A percentile compares a stretch with the other conserved stretches of the same genome.
phyloP scores from a whole-genome alignment of 2,329 filamentous ascomycete species.

The Tolypocladium ovalisporum region DNA sequence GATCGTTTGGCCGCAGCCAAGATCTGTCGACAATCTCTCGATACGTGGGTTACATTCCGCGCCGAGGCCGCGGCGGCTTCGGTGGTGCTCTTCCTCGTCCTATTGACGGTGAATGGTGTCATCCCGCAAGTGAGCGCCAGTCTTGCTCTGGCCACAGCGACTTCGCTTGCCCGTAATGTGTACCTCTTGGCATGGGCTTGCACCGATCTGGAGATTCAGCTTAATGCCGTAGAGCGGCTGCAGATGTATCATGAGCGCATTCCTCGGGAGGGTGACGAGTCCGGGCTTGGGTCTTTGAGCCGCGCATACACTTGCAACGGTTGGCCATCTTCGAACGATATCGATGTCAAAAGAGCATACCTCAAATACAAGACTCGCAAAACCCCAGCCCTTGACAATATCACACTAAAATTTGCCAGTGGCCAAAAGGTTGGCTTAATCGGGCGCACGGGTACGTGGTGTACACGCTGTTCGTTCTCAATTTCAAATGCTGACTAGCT shows the following conservation, averaged over 20 bases:
- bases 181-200: not conserved
- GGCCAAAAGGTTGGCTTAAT: not conserved
- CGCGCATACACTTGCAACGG: not conserved
- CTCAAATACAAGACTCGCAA: not conserved
- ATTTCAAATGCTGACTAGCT: not conserved
- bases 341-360: not conserved
- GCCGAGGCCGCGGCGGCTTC: not conserved
- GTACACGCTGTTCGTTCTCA: not conserved
- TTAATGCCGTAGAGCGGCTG: not conserved
- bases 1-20: not conserved
- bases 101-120: not conserved
- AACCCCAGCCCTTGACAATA: not conserved
- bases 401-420: not conserved
- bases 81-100: not conserved
- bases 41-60: not conserved
- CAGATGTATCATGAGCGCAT: not conserved
- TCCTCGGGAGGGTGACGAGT: not conserved
- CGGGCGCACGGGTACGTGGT: not conserved
- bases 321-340: not conserved
- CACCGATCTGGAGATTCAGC: not conserved
- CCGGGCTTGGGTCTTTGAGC: not conserved
- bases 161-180: not conserved
- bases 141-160: not conserved
- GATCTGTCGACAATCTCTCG: not conserved
- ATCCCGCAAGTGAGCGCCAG: not conserved